Evolutionary conservation across 495 filamentous ascomycete genomes (phyloP).

Genomic region (Neohortaea acidophila): DNA sequence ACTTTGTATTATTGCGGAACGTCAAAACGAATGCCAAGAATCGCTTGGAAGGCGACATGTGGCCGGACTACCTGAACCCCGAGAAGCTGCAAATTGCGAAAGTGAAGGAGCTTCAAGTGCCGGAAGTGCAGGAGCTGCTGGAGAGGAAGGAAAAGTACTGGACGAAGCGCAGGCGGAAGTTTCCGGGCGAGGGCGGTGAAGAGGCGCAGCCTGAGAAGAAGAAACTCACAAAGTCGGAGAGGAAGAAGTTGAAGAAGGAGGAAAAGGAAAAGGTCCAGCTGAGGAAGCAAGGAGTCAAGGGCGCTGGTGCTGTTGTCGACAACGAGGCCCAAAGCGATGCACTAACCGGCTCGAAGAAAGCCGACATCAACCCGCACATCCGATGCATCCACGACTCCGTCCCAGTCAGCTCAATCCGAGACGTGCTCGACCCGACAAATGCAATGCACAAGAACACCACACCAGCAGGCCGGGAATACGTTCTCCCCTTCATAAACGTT

Average conservation of each 20-base stretch:
- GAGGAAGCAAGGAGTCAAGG: conserved; percentile 24
- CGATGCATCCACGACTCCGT: conserved; percentile 26
- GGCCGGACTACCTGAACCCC: conserved; percentile 40
- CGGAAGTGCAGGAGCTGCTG: conserved; percentile 42
- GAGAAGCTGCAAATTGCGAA: conserved; percentile 38
- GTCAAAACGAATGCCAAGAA: conserved; percentile 35
- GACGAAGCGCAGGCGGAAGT: conserved; percentile 6
- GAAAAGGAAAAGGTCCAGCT: conserved; percentile 25
- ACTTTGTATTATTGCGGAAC: conserved; percentile 54
- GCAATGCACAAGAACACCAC: conserved; percentile 26
- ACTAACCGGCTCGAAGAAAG: not conserved
- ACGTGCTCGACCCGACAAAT: conserved; percentile 33
- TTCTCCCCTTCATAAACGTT: conserved; percentile 55
- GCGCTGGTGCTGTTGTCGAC: conserved; percentile 1
- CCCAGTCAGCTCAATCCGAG: conserved; percentile 28
- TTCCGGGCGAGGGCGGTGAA: conserved; percentile 23
- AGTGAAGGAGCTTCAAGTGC: conserved; percentile 30
- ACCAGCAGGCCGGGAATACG: conserved; percentile 30
- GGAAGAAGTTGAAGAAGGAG: conserved; percentile 26
- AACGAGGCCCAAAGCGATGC: not conserved
- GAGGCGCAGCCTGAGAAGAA: conserved; percentile 33
- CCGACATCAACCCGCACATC: conserved; percentile 15
- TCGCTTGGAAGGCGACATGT: conserved; percentile 57
- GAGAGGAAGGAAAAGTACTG: conserved; percentile 47
- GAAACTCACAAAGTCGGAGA: conserved; percentile 20